Percentiles rank a stretch among this genome's conserved stretches.
phyloP scores from a whole-genome alignment of 495 filamentous ascomycete genomes.

The Filosporella fistucella region DNA sequence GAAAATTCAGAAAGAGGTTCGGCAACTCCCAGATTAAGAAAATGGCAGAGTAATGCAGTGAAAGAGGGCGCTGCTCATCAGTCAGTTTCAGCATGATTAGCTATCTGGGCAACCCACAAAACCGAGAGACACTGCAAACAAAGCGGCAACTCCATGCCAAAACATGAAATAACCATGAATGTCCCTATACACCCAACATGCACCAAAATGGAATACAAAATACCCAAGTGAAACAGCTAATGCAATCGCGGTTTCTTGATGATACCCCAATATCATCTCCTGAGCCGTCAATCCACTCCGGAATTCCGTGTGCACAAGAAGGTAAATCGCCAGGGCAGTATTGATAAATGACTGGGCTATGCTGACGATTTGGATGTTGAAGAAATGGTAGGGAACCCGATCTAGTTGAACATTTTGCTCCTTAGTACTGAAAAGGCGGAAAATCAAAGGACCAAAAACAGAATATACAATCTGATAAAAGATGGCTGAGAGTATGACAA shows the following conservation, averaged over 20 bases:
- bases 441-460: constrained; percentile 1
- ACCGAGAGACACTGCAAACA: constrained; percentile 1
- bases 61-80: background rate
- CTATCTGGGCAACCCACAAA: constrained; percentile 1
- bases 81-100: background rate
- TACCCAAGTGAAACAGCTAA: constrained; percentile 5
- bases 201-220: background rate
- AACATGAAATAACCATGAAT: constrained; percentile 3
- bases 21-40: constrained; percentile 8
- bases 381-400: background rate
- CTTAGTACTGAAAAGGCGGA: background rate
- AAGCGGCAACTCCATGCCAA: background rate
- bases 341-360: constrained; percentile 2
- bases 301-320: background rate
- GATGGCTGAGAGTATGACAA: constrained; percentile 2
- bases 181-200: background rate
- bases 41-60: constrained; percentile 1
- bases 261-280: constrained; percentile 5
- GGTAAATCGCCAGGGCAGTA: background rate
- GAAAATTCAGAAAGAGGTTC: constrained; percentile 5
- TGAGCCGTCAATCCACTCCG: constrained; percentile 2
- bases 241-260: background rate
- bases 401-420: background rate
- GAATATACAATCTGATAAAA: constrained; percentile 1
- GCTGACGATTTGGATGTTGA: constrained; percentile 1